Evolutionary conservation across 768 basidiomycete species (phyloP).

Genomic region (Suillus alpinus): DNA sequence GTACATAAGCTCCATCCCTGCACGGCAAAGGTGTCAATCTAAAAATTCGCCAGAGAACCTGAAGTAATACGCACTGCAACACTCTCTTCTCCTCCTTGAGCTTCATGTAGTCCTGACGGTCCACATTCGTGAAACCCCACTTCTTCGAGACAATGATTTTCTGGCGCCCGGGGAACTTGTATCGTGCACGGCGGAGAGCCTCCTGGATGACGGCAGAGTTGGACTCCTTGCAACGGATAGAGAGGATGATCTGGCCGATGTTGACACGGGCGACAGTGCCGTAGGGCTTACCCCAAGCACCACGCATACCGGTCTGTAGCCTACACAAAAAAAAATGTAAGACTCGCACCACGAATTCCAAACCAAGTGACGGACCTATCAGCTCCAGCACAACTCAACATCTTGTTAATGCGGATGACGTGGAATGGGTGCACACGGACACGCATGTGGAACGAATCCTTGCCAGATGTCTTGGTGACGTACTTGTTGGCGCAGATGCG

Average conservation of each 20-base stretch:
- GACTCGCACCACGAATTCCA: neutral
- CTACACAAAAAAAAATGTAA: constrained; percentile 34
- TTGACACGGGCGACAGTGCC: constrained; percentile 96
- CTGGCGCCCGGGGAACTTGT: constrained; percentile 99
- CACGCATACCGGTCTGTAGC: constrained; percentile 97
- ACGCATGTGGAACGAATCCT: constrained; percentile 98
- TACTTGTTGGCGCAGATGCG: constrained; percentile 99
- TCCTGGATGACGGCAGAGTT: constrained; percentile 92
- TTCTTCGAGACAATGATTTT: constrained; percentile 97
- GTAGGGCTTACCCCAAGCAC: constrained; percentile 99
- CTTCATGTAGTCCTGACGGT: constrained; percentile 83
- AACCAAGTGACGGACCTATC: constrained; percentile 69
- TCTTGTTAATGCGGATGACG: constrained; percentile 99
- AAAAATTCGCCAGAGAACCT: neutral
- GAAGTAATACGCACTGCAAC: constrained; percentile 61
- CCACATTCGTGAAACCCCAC: constrained; percentile 98
- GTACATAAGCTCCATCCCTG: constrained; percentile 93
- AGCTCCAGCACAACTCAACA: constrained; percentile 98
- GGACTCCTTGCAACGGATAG: constrained; percentile 87
- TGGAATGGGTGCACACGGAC: constrained; percentile 99
- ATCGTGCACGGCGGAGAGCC: constrained; percentile 96
- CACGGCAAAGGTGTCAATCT: constrained; percentile 9
- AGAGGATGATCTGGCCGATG: constrained; percentile 95
- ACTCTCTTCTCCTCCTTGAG: constrained; percentile 91
- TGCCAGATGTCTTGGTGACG: constrained; percentile 96